Conservation (phyloP, 2,329 filamentous ascomycete genomes). For the Trichoderma sp. region DNA sequence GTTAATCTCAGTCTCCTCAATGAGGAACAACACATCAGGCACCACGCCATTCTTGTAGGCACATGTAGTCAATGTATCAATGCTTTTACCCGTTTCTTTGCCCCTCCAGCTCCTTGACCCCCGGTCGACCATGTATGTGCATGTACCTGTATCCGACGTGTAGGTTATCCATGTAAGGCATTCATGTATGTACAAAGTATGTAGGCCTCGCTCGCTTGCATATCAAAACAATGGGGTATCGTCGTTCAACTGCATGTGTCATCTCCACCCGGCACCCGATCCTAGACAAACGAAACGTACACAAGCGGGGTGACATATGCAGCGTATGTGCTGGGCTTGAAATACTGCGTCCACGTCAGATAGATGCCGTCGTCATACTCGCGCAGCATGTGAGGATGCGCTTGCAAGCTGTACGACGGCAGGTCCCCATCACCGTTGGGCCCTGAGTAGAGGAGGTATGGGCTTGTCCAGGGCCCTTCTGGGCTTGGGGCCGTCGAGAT, state of each 20-base stretch:
- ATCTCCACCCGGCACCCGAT: neutral
- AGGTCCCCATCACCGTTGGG: constrained; percentile 14
- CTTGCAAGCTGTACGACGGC: constrained; percentile 20
- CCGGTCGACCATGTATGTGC: neutral
- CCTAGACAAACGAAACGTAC: constrained; percentile 21
- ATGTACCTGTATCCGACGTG: neutral
- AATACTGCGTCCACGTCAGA: constrained; percentile 22
- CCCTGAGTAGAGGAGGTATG: constrained; percentile 18
- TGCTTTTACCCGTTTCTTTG: neutral
- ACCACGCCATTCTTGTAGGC: neutral
- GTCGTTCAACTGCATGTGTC: neutral
- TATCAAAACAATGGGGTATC: neutral
- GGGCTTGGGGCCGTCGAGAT: constrained; percentile 24
- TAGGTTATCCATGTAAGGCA: neutral
- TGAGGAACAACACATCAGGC: neutral
- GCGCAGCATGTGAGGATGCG: constrained; percentile 19
- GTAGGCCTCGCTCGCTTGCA: neutral
- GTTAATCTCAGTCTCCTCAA: neutral
- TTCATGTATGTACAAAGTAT: neutral
- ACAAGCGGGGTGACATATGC: constrained; percentile 21
- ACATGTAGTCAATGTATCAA: neutral
- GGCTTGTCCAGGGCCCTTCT: constrained; percentile 18
- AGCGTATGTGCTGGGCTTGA: constrained; percentile 17
- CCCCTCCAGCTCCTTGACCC: neutral
- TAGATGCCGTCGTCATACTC: constrained; percentile 19